Conservation (phyloP, 441 rosid species). For the Francoa sonchifolia region DNA sequence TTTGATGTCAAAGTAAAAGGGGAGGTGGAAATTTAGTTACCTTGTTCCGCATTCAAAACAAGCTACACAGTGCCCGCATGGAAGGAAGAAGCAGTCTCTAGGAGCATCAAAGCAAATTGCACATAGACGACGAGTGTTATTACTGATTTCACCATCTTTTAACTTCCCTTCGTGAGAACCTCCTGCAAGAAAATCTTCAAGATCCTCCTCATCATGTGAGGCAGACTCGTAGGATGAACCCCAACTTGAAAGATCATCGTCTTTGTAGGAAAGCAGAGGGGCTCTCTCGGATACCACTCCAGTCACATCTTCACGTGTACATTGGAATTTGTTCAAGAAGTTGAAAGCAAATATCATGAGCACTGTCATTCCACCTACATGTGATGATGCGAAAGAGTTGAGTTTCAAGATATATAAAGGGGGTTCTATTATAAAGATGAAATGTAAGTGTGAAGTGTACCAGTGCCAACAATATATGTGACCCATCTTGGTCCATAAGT, state of each 20-base stretch:
- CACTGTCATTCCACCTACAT: conserved; percentile 58
- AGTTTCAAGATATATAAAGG: conserved; percentile 4
- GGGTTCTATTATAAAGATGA: conserved; percentile 1
- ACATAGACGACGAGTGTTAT: conserved; percentile 72
- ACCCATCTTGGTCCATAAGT: conserved; percentile 91
- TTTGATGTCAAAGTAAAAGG: conserved; percentile 1
- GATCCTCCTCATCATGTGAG: conserved; percentile 56
- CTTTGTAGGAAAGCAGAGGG: conserved; percentile 67
- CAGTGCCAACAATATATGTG: conserved; percentile 72
- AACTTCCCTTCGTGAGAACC: conserved; percentile 30
- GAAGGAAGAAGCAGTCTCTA: conserved; percentile 96
- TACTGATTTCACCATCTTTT: conserved; percentile 48
- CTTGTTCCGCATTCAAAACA: conserved; percentile 85
- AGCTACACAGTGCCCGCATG: conserved; percentile 90
- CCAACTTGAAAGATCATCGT: conserved; percentile 89
- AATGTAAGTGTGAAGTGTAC: conserved; percentile 24
- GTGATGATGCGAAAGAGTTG: conserved; percentile 5
- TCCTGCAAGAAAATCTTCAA: conserved; percentile 37
- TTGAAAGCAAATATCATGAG: conserved; percentile 48
- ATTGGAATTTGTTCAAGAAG: conserved; percentile 46
- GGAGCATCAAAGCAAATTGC: conserved; percentile 96
- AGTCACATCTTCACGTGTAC: conserved; percentile 24
- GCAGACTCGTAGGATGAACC: conserved; percentile 83
- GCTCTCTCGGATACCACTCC: conserved; percentile 38
- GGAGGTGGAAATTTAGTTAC: conserved; percentile 25